phyloP scores from a whole-genome alignment of 345 rosid species.

The Populus euphratica region DNA sequence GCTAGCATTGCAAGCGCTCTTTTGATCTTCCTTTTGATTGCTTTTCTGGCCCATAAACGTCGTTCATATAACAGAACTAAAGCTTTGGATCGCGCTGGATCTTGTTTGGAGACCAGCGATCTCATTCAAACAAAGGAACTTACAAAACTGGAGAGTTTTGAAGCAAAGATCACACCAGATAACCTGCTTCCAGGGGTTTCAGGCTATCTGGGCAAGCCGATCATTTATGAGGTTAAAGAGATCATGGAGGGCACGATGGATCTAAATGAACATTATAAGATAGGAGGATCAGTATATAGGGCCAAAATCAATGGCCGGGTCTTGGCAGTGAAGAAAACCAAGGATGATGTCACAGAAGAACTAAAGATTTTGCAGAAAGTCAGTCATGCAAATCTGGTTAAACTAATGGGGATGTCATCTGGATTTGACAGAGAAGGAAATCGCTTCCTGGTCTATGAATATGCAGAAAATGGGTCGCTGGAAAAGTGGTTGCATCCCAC shows the following conservation, averaged over 20 bases:
- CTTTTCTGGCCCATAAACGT: conserved; percentile 11
- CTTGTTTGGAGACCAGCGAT: conserved; percentile 37
- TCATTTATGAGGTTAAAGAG: conserved; percentile 32
- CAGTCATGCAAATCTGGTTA: conserved; percentile 61
- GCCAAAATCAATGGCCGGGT: conserved; percentile 43
- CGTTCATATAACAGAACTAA: conserved; percentile 12
- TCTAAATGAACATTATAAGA: conserved; percentile 35
- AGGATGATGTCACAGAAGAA: conserved; percentile 43
- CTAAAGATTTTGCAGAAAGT: conserved; percentile 53
- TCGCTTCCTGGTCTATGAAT: conserved; percentile 58
- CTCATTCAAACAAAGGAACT: conserved; percentile 34
- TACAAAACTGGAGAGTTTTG: conserved; percentile 12
- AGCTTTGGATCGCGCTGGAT: conserved; percentile 26
- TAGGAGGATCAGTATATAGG: conserved; percentile 50
- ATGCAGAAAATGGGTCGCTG: conserved; percentile 55
- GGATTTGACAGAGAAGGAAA: conserved; percentile 31
- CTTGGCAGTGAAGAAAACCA: conserved; percentile 48
- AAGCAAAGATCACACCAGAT: conserved; percentile 36
- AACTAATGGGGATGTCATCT: conserved; percentile 47
- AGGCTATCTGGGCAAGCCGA: conserved; percentile 48
- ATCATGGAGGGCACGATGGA: conserved; percentile 50
- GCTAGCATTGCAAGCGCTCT: conserved; percentile 21
- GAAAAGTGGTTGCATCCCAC: conserved; percentile 45
- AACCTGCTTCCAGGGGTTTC: conserved; percentile 57
- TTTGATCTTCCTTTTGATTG: conserved; percentile 26